Evolutionary conservation across 1,284 basidiomycete species (phyloP).

Genomic region (Marasmius oreades): DNA sequence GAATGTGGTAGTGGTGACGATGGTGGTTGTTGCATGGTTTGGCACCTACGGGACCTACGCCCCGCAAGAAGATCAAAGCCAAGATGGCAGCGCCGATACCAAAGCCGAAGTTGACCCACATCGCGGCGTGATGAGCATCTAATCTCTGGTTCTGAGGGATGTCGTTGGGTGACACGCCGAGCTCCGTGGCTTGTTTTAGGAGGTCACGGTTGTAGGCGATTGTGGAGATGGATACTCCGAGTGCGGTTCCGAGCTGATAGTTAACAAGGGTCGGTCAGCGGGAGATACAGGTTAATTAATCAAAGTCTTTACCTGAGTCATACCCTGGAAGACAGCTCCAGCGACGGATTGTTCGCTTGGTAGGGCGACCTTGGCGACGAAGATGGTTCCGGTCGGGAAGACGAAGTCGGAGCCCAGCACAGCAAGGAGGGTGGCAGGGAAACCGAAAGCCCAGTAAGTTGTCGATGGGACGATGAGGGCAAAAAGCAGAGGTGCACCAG

Average conservation of each 20-base stretch:
- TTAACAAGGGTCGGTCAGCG: not conserved
- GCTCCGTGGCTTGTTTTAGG: not conserved
- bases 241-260: conserved; percentile 10
- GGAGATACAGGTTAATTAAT: not conserved
- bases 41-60: conserved; percentile 55
- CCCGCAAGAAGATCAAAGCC: conserved; percentile 49
- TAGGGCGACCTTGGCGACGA: conserved; percentile 54
- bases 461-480: conserved; percentile 49
- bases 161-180: not conserved
- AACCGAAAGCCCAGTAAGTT: conserved; percentile 64
- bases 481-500: conserved; percentile 53
- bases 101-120: conserved; percentile 16
- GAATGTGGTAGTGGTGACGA: too few relatives aligned
- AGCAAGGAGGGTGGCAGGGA: conserved; percentile 62
- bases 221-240: conserved; percentile 12
- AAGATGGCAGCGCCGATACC: conserved; percentile 38
- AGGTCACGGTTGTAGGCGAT: conserved; percentile 9
- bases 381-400: conserved; percentile 60
- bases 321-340: conserved; percentile 58
- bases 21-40: too few relatives aligned
- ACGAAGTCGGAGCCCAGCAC: conserved; percentile 70
- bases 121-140: conserved; percentile 12
- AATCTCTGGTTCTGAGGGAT: not conserved
- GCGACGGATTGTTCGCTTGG: conserved; percentile 64
- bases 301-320: conserved; percentile 42